A percentile compares a stretch with the other conserved stretches of the same genome.
Evolutionary conservation across 306 rosid genomes (phyloP).

Genomic region (Malus asiatica): DNA sequence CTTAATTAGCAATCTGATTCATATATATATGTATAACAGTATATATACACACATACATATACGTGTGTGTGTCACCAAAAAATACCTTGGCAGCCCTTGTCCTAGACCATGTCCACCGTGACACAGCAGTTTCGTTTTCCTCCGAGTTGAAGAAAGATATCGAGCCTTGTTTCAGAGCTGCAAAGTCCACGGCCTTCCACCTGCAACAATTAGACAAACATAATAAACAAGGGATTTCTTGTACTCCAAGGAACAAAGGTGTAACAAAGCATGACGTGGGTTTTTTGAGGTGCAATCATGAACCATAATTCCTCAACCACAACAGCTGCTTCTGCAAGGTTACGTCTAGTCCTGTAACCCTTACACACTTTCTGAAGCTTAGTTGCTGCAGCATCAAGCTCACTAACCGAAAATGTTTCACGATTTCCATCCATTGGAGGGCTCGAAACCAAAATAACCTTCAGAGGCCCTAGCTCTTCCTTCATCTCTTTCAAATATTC

Average conservation of each 20-base stretch:
- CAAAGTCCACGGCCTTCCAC: slow-evolving; percentile 49
- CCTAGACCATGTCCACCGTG: slow-evolving; percentile 40
- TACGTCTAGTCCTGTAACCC: slow-evolving; percentile 44
- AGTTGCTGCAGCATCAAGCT: slow-evolving; percentile 45
- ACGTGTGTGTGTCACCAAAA: background rate
- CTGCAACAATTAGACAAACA: slow-evolving; percentile 11
- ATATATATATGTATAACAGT: background rate
- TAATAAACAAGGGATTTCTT: background rate
- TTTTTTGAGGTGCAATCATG: background rate
- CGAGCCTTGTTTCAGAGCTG: slow-evolving; percentile 30
- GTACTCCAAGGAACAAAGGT: background rate
- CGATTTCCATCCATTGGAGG: too few relatives aligned
- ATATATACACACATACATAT: too few relatives aligned
- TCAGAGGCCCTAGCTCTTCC: too few relatives aligned
- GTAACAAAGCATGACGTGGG: background rate
- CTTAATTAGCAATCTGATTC: background rate
- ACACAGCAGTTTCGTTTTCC: slow-evolving; percentile 37
- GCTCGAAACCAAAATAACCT: too few relatives aligned
- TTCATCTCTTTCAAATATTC: too few relatives aligned
- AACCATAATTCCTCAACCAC: slow-evolving; percentile 51
- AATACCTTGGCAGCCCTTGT: slow-evolving; percentile 45
- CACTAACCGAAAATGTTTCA: background rate
- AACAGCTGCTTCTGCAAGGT: slow-evolving; percentile 50
- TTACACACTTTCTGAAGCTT: slow-evolving; percentile 47
- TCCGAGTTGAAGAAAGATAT: slow-evolving; percentile 37